Evolutionary conservation across 2,329 filamentous ascomycete genomes (phyloP).

Genomic region (Fonsecaea nubica): DNA sequence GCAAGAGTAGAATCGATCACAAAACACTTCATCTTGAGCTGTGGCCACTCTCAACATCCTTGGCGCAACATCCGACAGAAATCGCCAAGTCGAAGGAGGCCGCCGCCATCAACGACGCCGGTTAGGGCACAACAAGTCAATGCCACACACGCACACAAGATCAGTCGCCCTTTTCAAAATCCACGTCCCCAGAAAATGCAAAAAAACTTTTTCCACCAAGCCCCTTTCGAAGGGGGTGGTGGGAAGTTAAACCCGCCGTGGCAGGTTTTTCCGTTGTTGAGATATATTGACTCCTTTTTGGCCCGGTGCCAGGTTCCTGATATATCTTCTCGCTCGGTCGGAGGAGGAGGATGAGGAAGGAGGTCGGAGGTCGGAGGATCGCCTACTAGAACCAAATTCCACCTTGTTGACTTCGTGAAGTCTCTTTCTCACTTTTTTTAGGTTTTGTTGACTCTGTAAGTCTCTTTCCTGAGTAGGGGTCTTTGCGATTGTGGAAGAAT

Average conservation of each 20-base stretch:
- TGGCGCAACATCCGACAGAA: no score
- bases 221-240: conserved; percentile 1
- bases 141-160: not conserved
- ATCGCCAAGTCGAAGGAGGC: not conserved
- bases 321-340: not conserved
- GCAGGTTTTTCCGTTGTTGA: not conserved
- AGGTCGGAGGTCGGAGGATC: not conserved
- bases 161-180: not conserved
- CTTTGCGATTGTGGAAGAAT: conserved; percentile 1
- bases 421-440: conserved; percentile 1
- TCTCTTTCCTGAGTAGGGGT: conserved; percentile 6
- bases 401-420: conserved; percentile 1
- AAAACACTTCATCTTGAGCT: no score
- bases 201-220: conserved; percentile 2
- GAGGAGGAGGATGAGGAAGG: not conserved
- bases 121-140: not conserved
- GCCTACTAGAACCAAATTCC: conserved; percentile 1
- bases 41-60: no score
- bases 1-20: no score
- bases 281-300: not conserved
- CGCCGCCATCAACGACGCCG: not conserved
- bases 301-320: not conserved
- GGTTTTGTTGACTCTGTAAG: conserved; percentile 1
- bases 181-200: not conserved
- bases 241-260: conserved; percentile 1